Conservation (phyloP, 805 yeast genomes). For the Ogataea methanolica region DNA sequence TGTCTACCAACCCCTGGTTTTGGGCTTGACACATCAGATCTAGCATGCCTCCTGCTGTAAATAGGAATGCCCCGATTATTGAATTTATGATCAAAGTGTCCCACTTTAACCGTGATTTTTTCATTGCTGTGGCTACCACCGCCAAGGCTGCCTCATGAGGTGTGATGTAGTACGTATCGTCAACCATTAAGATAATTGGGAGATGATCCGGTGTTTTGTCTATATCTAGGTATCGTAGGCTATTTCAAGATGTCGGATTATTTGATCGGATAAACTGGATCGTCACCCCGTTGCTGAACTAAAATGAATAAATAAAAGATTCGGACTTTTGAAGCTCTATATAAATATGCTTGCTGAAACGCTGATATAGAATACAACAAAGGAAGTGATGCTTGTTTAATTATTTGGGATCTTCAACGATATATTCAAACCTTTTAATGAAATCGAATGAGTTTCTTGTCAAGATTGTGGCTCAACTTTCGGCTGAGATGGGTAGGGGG, state of each 20-base stretch:
- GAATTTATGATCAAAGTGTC: conserved; percentile 61
- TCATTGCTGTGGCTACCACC: conserved; percentile 81
- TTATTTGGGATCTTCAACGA: too few species aligned
- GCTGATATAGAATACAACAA: too few species aligned
- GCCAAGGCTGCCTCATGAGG: conserved; percentile 83
- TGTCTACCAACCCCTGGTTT: conserved; percentile 36
- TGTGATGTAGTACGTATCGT: conserved; percentile 56
- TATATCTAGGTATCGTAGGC: not conserved
- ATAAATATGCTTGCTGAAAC: too few species aligned
- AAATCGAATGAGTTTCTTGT: too few species aligned
- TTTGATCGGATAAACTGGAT: not conserved
- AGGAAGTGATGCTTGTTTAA: too few species aligned
- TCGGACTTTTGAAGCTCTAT: too few species aligned
- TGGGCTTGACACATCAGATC: conserved; percentile 51
- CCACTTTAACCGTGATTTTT: conserved; percentile 63
- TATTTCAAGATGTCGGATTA: not conserved
- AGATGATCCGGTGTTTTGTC: not conserved
- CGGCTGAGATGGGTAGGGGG: too few species aligned
- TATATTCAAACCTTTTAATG: too few species aligned
- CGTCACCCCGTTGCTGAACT: not conserved
- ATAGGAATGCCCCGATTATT: conserved; percentile 63
- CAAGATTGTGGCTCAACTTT: too few species aligned
- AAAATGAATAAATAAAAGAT: too few species aligned
- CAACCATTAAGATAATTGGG: conserved; percentile 13
- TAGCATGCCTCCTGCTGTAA: conserved; percentile 71